These are phyloP conservation scores for Oxyria digyna DNA, from an alignment of 148 eudicot species.

Conservation along the genomic window DNA sequence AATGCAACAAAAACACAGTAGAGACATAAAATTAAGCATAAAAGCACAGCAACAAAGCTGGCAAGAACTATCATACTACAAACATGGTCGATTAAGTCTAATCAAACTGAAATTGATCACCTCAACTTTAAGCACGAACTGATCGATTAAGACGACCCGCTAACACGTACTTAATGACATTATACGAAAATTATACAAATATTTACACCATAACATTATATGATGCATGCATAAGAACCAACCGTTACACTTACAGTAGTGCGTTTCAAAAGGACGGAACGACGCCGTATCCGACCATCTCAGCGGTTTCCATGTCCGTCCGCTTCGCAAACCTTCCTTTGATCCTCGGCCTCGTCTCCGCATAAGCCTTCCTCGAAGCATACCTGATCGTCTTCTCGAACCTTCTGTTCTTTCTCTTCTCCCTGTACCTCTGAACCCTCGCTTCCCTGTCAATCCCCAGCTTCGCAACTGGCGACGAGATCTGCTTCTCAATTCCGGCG, in stretches of 20 bases:
- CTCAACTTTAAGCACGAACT: background rate
- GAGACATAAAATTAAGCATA: background rate
- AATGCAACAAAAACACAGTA: background rate
- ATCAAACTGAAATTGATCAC: background rate
- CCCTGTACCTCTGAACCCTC: slow-evolving; percentile 73
- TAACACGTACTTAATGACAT: background rate
- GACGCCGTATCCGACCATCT: slow-evolving; percentile 44
- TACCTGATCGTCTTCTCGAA: slow-evolving; percentile 83
- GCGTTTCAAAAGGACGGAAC: slow-evolving; percentile 40
- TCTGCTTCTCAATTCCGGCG: slow-evolving; percentile 21
- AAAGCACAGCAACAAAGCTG: background rate
- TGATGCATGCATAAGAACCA: slow-evolving; percentile 1
- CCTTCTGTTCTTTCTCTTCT: slow-evolving; percentile 75
- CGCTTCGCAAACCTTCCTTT: slow-evolving; percentile 84
- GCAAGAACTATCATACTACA: background rate
- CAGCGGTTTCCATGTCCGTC: slow-evolving; percentile 27
- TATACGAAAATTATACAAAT: background rate
- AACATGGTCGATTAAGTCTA: background rate
- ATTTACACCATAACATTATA: slow-evolving; percentile 2
- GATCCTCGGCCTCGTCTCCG: slow-evolving; percentile 77
- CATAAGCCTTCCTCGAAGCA: slow-evolving; percentile 79
- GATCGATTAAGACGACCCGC: slow-evolving; percentile 1
- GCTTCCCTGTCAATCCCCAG: slow-evolving; percentile 55
- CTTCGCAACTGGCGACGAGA: slow-evolving; percentile 18
- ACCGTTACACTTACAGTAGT: background rate